Evolutionary conservation across 192 early-diverging fungal genomes (phyloP).

Genomic region (Entophlyctis helioformis): DNA sequence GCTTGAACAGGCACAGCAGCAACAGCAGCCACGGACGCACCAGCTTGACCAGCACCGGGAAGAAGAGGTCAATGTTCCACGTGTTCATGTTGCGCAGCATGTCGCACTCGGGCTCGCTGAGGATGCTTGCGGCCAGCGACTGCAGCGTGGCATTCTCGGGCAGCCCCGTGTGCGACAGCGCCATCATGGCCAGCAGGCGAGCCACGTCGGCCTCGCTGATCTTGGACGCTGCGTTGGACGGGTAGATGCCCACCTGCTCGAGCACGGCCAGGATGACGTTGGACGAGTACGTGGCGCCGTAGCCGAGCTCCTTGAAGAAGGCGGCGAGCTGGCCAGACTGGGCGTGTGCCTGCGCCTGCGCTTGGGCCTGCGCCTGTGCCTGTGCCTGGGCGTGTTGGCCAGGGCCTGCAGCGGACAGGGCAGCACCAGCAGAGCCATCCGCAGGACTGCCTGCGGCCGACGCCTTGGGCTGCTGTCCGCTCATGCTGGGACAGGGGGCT

Average conservation of each 20-base stretch:
- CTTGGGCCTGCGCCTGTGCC: too few relatives aligned
- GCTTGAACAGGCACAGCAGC: too few relatives aligned
- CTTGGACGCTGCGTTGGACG: slow-evolving; percentile 3
- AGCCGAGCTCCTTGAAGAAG: slow-evolving; percentile 18
- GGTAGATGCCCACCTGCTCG: slow-evolving; percentile 6
- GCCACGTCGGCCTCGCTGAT: slow-evolving; percentile 31
- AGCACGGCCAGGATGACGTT: slow-evolving; percentile 8
- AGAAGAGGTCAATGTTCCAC: slow-evolving; percentile 58
- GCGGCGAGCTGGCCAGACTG: slow-evolving; percentile 4
- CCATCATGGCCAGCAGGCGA: slow-evolving; percentile 54
- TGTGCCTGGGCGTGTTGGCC: too few relatives aligned
- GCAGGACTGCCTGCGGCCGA: too few relatives aligned
- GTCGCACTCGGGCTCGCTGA: slow-evolving; percentile 8
- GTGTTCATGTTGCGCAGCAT: slow-evolving; percentile 4
- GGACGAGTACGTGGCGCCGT: slow-evolving; percentile 6
- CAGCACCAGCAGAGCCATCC: too few relatives aligned
- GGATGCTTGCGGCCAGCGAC: slow-evolving; percentile 11
- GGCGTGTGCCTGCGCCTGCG: too few relatives aligned
- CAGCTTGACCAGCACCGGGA: slow-evolving; percentile 34
- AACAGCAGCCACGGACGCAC: slow-evolving; percentile 22
- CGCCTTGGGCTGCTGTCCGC: too few relatives aligned
- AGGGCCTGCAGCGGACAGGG: too few relatives aligned
- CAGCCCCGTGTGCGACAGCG: slow-evolving; percentile 26
- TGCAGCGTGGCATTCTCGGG: slow-evolving; percentile 15
- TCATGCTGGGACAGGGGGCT: too few relatives aligned